These are phyloP conservation scores for Penicillium capsulatum DNA, from an alignment of 2,329 filamentous ascomycete genomes.

Conservation along the genomic window DNA sequence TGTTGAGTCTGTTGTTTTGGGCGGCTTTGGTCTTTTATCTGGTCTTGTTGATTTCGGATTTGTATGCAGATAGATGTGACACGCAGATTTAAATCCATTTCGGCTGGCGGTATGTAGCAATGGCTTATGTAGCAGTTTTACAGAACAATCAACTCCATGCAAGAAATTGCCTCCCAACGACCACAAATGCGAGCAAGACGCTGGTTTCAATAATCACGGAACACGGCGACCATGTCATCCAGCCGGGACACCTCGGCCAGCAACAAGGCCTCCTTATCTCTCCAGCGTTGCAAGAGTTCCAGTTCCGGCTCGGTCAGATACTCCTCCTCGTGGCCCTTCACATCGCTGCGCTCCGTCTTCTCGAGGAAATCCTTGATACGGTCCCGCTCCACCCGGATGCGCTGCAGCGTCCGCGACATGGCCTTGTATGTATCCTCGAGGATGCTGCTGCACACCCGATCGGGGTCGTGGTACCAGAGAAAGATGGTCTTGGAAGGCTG, in stretches of 20 bases:
- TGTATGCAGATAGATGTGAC: no score
- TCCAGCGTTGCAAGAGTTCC: constrained; percentile 61
- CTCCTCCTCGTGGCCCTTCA: constrained; percentile 76
- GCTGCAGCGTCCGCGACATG: constrained; percentile 80
- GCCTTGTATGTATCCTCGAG: constrained; percentile 82
- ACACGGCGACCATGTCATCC: constrained; percentile 77
- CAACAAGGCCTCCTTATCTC: constrained; percentile 63
- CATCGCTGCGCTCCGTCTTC: constrained; percentile 79
- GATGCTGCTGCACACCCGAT: constrained; percentile 65
- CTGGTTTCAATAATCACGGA: constrained; percentile 67
- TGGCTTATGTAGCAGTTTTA: no score
- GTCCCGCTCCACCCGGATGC: constrained; percentile 69
- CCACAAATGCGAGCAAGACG: not conserved
- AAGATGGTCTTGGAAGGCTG: constrained; percentile 81
- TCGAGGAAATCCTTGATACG: constrained; percentile 68
- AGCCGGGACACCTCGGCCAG: constrained; percentile 73
- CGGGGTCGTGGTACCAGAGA: constrained; percentile 83
- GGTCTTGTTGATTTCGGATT: not conserved
- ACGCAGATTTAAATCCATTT: no score
- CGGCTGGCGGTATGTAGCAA: no score
- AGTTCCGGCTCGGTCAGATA: constrained; percentile 72
- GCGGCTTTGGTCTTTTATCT: not conserved
- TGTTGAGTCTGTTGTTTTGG: constrained; percentile 3
- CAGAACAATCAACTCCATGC: not conserved
- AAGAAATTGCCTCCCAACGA: not conserved